phyloP scores from a whole-genome alignment of 371 early-diverging fungal species.

The Apophysomyces trapeziformis region DNA sequence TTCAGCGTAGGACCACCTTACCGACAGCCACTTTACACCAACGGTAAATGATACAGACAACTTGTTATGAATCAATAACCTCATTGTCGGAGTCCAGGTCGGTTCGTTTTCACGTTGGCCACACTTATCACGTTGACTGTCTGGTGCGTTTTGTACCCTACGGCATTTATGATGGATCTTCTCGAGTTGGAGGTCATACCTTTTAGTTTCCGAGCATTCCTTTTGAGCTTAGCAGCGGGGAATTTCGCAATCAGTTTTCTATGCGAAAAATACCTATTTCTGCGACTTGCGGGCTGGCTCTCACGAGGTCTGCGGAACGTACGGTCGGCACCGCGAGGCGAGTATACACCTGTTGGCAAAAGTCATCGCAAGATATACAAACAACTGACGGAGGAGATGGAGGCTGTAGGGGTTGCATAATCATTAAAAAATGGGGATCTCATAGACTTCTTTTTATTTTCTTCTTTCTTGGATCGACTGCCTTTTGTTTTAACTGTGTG shows the following conservation, averaged over 20 bases:
- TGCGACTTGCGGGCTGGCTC: conserved; percentile 24
- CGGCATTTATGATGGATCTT: conserved; percentile 36
- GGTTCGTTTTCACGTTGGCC: conserved; percentile 59
- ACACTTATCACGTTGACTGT: conserved; percentile 54
- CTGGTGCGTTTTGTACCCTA: conserved; percentile 56
- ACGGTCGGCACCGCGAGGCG: conserved; percentile 13
- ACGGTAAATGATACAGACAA: conserved; percentile 51
- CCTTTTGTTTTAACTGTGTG: not conserved
- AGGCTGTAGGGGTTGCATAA: conserved; percentile 16
- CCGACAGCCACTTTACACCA: conserved; percentile 79
- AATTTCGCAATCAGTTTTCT: conserved; percentile 54
- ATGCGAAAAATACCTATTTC: conserved; percentile 61
- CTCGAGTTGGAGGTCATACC: conserved; percentile 66
- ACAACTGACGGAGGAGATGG: conserved; percentile 55
- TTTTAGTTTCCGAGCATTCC: conserved; percentile 44
- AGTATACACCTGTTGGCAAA: conserved; percentile 24
- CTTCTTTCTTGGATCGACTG: not conserved
- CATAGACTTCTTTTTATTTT: conserved; percentile 3
- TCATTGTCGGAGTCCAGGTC: conserved; percentile 28
- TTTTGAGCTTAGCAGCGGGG: conserved; percentile 49
- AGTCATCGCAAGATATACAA: conserved; percentile 52
- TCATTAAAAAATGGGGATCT: conserved; percentile 5
- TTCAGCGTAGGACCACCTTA: conserved; percentile 96
- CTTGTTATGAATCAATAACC: not conserved
- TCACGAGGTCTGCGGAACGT: conserved; percentile 17